phyloP scores from a whole-genome alignment of 257 asterid genomes.

The Primulina tabacum region DNA sequence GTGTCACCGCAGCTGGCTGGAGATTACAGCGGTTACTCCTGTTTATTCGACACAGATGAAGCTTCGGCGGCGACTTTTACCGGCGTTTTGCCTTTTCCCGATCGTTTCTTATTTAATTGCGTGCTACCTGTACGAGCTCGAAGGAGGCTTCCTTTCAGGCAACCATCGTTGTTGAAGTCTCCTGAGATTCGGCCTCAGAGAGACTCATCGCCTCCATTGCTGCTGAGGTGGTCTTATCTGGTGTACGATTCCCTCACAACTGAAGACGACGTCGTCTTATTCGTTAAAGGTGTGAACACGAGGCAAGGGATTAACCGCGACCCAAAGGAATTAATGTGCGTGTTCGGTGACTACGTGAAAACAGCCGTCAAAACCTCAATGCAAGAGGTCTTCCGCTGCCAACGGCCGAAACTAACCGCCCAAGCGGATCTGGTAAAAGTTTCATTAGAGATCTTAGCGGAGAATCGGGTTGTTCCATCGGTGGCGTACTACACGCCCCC shows the following conservation, averaged over 20 bases:
- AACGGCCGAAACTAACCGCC: constrained; percentile 34
- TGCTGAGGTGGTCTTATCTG: constrained; percentile 46
- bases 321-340: constrained; percentile 57
- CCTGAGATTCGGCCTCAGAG: constrained; percentile 10
- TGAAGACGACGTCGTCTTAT: constrained; percentile 62
- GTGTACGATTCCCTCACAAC: constrained; percentile 72
- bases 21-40: constrained; percentile 27
- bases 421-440: constrained; percentile 29
- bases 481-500: constrained; percentile 54
- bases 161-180: constrained; percentile 42
- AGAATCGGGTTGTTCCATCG: constrained; percentile 54
- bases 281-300: constrained; percentile 67
- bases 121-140: constrained; percentile 42
- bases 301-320: constrained; percentile 53
- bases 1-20: constrained; percentile 34
- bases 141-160: constrained; percentile 44
- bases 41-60: constrained; percentile 41
- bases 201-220: constrained; percentile 20
- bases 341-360: constrained; percentile 51
- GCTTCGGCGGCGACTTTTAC: constrained; percentile 42
- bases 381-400: constrained; percentile 90
- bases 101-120: constrained; percentile 55
- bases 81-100: constrained; percentile 50
- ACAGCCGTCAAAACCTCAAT: constrained; percentile 63
- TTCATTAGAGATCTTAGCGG: constrained; percentile 47